Evolutionary conservation across 352 stramenopile genomes (phyloP).

Genomic region (Globisporangium sylvaticum): DNA sequence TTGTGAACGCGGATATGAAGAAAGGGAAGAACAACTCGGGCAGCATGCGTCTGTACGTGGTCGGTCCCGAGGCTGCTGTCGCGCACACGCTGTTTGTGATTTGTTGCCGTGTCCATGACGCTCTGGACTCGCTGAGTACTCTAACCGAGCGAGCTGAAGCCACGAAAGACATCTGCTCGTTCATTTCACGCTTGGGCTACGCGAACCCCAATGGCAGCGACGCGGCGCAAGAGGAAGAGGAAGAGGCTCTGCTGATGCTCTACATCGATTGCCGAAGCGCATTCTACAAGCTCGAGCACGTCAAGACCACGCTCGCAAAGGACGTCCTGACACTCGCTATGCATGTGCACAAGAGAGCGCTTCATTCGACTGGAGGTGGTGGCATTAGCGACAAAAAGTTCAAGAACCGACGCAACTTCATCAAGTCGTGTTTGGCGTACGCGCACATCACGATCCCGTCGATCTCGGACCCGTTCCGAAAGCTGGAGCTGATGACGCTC

Average conservation of each 20-base stretch:
- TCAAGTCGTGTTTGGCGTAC: slow-evolving; percentile 89
- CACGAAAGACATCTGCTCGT: slow-evolving; percentile 68
- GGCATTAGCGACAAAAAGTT: slow-evolving; percentile 15
- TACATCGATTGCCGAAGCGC: slow-evolving; percentile 85
- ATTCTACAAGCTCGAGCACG: slow-evolving; percentile 85
- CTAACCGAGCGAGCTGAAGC: slow-evolving; percentile 49
- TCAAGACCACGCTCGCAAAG: slow-evolving; percentile 58
- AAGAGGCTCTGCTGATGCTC: slow-evolving; percentile 81
- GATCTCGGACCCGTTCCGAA: slow-evolving; percentile 42
- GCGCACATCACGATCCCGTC: slow-evolving; percentile 89
- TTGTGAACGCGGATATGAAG: slow-evolving; percentile 32
- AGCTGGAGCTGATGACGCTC: slow-evolving; percentile 60
- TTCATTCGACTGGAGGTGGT: not conserved
- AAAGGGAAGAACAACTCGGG: slow-evolving; percentile 21
- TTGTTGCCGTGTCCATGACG: slow-evolving; percentile 79
- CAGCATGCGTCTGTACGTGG: slow-evolving; percentile 54
- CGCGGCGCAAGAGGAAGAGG: slow-evolving; percentile 46
- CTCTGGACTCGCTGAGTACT: slow-evolving; percentile 76
- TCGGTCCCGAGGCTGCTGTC: slow-evolving; percentile 68
- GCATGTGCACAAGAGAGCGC: slow-evolving; percentile 38
- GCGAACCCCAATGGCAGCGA: slow-evolving; percentile 10
- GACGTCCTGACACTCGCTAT: slow-evolving; percentile 63
- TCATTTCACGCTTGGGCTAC: slow-evolving; percentile 68
- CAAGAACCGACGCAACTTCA: slow-evolving; percentile 57
- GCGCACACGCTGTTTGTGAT: slow-evolving; percentile 87